A percentile compares a stretch with the other conserved stretches of the same genome.
phyloP scores from a whole-genome alignment of 768 basidiomycete species.

The Auricularia auricula-judae region DNA sequence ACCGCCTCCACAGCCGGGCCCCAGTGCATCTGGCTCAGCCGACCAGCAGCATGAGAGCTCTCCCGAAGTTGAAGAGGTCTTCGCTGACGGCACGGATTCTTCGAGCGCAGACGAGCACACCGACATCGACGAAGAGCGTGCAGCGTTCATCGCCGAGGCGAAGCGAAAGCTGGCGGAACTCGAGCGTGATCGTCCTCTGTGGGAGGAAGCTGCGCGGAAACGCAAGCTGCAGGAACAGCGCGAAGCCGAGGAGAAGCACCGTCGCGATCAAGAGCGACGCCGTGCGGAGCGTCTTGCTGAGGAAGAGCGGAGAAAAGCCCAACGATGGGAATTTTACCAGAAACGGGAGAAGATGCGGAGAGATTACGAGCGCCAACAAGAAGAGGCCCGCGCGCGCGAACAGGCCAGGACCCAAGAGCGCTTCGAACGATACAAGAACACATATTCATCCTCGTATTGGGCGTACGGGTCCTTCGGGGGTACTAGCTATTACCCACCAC shows the following conservation, averaged over 20 bases:
- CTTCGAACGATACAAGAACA: slow-evolving; percentile 6
- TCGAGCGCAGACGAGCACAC: slow-evolving; percentile 9
- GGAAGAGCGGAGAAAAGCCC: background rate
- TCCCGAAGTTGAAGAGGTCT: too few species aligned
- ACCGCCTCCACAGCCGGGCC: too few species aligned
- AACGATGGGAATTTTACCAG: slow-evolving; percentile 14
- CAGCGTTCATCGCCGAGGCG: slow-evolving; percentile 46
- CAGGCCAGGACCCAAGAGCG: slow-evolving; percentile 11
- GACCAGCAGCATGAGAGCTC: too few species aligned
- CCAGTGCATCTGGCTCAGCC: too few species aligned
- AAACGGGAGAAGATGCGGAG: slow-evolving; percentile 5
- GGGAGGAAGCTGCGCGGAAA: slow-evolving; percentile 43
- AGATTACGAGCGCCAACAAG: slow-evolving; percentile 16
- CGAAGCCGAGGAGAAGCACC: slow-evolving; percentile 27
- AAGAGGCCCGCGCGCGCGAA: slow-evolving; percentile 17
- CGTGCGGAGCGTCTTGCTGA: background rate
- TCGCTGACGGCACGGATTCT: background rate
- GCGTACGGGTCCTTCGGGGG: too few species aligned
- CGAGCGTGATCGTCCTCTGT: slow-evolving; percentile 49
- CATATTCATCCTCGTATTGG: too few species aligned
- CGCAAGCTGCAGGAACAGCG: slow-evolving; percentile 34
- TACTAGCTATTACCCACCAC: too few species aligned
- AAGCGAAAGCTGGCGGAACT: slow-evolving; percentile 58
- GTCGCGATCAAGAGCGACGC: slow-evolving; percentile 15
- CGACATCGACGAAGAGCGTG: slow-evolving; percentile 27